A percentile compares a stretch with the other conserved stretches of the same genome.
These are phyloP conservation scores for Fusarium marasasianum DNA, from an alignment of 2,329 filamentous ascomycete species.

Conservation along the genomic window DNA sequence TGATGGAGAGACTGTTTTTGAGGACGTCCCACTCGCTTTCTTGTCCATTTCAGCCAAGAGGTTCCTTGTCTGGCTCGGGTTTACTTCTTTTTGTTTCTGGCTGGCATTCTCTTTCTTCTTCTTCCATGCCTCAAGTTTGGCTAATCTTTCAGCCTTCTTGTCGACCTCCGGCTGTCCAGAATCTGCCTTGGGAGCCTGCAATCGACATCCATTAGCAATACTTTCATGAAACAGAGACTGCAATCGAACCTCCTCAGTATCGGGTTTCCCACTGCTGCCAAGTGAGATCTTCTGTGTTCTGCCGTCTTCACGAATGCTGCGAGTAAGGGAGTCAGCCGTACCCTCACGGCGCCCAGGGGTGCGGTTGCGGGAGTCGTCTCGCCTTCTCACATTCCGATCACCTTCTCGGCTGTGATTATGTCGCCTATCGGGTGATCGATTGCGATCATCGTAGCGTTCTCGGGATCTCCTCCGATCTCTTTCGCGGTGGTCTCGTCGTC, in stretches of 20 bases:
- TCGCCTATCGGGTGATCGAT: conserved; percentile 67
- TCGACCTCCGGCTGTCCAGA: conserved; percentile 72
- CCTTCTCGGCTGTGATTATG: conserved; percentile 72
- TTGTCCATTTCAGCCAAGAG: conserved; percentile 79
- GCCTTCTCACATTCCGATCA: conserved; percentile 72
- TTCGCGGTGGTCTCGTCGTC: conserved; percentile 63
- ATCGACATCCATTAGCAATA: conserved; percentile 53
- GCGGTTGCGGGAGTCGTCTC: conserved; percentile 78
- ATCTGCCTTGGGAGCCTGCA: conserved; percentile 58
- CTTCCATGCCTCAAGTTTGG: conserved; percentile 91
- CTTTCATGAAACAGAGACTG: background rate
- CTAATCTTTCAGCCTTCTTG: conserved; percentile 79
- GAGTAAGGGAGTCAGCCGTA: conserved; percentile 75
- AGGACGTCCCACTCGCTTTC: conserved; percentile 64
- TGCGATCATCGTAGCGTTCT: conserved; percentile 66
- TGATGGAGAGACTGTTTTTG: conserved; percentile 59
- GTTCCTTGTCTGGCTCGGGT: conserved; percentile 70
- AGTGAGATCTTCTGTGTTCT: conserved; percentile 62
- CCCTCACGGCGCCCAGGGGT: conserved; percentile 71
- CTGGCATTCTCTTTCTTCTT: conserved; percentile 84
- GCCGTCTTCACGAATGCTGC: conserved; percentile 73
- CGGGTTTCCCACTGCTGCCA: conserved; percentile 58
- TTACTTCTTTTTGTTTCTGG: conserved; percentile 75
- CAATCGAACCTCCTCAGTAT: conserved; percentile 67
- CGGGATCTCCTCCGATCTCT: conserved; percentile 73